Conservation (phyloP, 768 basidiomycete genomes). For the Trametes punicea region DNA sequence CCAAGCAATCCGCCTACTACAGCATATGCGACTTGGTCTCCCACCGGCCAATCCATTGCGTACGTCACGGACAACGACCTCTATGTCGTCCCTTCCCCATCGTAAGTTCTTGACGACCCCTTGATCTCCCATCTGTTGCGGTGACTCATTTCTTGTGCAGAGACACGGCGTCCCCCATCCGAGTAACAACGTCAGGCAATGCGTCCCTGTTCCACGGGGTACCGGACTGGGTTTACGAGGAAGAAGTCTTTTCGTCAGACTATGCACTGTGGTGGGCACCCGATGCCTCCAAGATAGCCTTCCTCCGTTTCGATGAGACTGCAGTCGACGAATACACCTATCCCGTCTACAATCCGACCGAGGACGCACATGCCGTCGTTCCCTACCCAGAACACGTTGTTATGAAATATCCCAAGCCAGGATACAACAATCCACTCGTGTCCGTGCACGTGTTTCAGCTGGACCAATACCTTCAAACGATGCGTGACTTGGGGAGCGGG, state of each 20-base stretch:
- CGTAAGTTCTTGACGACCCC: too few relatives aligned
- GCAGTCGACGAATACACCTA: slow-evolving; percentile 81
- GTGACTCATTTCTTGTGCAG: slow-evolving; percentile 21
- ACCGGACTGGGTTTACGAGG: slow-evolving; percentile 97
- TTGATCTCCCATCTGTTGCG: too few relatives aligned
- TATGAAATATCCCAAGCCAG: slow-evolving; percentile 87
- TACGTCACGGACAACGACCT: slow-evolving; percentile 87
- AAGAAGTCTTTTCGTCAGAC: slow-evolving; percentile 76
- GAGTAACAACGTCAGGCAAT: slow-evolving; percentile 79
- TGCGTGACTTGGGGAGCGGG: slow-evolving; percentile 26
- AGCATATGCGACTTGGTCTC: slow-evolving; percentile 85
- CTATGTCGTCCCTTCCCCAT: slow-evolving; percentile 71
- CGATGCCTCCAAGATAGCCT: slow-evolving; percentile 70
- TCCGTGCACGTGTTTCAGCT: slow-evolving; percentile 82
- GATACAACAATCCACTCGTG: slow-evolving; percentile 85
- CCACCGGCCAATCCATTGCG: slow-evolving; percentile 78
- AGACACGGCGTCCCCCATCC: slow-evolving; percentile 47
- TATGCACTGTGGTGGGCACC: slow-evolving; percentile 93
- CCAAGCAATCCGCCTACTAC: slow-evolving; percentile 69
- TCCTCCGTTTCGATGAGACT: slow-evolving; percentile 85
- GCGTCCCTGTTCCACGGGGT: slow-evolving; percentile 89
- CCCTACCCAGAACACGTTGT: slow-evolving; percentile 69
- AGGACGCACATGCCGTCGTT: slow-evolving; percentile 61
- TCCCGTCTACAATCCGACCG: slow-evolving; percentile 88
- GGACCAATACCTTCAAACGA: slow-evolving; percentile 39